These are phyloP conservation scores for Ceratobasidium sp. DNA, from an alignment of 1,284 basidiomycete genomes.

Conservation along the genomic window DNA sequence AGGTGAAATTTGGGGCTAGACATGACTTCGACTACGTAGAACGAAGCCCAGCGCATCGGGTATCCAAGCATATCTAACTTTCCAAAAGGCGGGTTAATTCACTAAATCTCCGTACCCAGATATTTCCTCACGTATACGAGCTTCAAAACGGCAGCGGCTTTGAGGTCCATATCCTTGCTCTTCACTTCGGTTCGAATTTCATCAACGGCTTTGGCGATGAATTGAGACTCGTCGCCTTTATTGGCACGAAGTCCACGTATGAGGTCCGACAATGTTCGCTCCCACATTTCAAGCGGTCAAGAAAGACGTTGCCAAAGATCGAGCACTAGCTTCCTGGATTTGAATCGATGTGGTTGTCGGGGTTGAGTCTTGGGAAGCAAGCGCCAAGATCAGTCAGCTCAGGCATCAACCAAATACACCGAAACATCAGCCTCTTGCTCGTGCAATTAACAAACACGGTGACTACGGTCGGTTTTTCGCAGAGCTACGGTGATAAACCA, in stretches of 20 bases:
- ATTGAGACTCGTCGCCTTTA: constrained; percentile 84
- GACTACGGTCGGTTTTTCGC: no score
- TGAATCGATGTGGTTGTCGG: neutral
- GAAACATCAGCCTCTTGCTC: no score
- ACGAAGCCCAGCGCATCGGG: constrained; percentile 91
- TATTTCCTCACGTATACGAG: constrained; percentile 87
- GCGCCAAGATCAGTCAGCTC: neutral
- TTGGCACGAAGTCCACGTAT: constrained; percentile 88
- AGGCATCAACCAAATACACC: neutral
- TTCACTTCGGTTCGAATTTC: constrained; percentile 93
- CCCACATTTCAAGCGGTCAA: constrained; percentile 77
- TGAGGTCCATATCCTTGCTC: constrained; percentile 96
- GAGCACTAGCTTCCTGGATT: neutral
- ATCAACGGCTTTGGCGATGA: constrained; percentile 82
- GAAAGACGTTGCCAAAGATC: neutral
- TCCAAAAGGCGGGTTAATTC: neutral
- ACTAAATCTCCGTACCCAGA: constrained; percentile 21
- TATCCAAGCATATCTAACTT: constrained; percentile 95
- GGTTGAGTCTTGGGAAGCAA: neutral
- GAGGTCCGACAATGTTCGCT: constrained; percentile 91
- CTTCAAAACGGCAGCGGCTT: constrained; percentile 95
- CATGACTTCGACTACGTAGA: constrained; percentile 98
- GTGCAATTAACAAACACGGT: no score
- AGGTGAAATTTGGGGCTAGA: constrained; percentile 90
- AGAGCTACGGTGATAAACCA: no score